Percentiles rank a stretch among this genome's conserved stretches.
Evolutionary conservation across 768 basidiomycete species (phyloP).

Genomic region (Auricularia cornea): DNA sequence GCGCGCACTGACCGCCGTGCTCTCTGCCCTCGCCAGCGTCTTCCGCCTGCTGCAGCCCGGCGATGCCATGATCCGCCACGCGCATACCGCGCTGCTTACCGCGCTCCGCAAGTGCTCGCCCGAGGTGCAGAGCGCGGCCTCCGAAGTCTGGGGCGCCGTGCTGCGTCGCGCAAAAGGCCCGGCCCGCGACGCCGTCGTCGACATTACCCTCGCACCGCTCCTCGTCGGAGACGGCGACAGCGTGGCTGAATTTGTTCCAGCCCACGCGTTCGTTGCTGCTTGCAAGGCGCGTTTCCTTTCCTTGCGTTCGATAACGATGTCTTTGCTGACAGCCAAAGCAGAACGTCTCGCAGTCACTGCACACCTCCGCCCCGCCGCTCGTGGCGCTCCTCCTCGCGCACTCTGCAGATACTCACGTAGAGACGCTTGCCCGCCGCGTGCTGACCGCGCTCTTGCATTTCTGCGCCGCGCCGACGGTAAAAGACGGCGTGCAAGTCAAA

Average conservation of each 20-base stretch:
- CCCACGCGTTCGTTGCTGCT: slow-evolving; percentile 62
- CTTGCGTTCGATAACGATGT: neutral
- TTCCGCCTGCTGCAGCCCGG: slow-evolving; percentile 65
- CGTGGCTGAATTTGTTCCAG: slow-evolving; percentile 34
- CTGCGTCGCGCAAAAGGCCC: slow-evolving; percentile 62
- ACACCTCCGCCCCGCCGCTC: slow-evolving; percentile 62
- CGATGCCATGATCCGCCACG: slow-evolving; percentile 15
- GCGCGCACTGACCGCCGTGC: slow-evolving; percentile 48
- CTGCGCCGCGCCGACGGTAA: slow-evolving; percentile 33
- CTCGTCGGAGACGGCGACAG: slow-evolving; percentile 28
- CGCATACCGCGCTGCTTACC: slow-evolving; percentile 48
- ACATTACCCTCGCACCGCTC: slow-evolving; percentile 33
- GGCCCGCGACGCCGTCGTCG: slow-evolving; percentile 47
- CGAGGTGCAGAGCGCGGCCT: slow-evolving; percentile 67
- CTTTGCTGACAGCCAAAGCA: slow-evolving; percentile 18
- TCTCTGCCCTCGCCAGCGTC: slow-evolving; percentile 58
- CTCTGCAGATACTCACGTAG: slow-evolving; percentile 23
- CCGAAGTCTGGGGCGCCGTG: slow-evolving; percentile 82
- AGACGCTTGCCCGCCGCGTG: slow-evolving; percentile 56
- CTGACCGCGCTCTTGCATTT: slow-evolving; percentile 81
- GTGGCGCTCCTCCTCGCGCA: slow-evolving; percentile 47
- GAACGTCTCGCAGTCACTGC: slow-evolving; percentile 79
- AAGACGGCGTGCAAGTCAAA: slow-evolving; percentile 16
- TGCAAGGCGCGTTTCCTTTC: slow-evolving; percentile 54
- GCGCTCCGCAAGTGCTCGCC: slow-evolving; percentile 52